Percentiles rank a stretch among this genome's conserved stretches.
These are phyloP conservation scores for Fraxinus angustifolia DNA, from an alignment of 305 asterid genomes.

Conservation along the genomic window DNA sequence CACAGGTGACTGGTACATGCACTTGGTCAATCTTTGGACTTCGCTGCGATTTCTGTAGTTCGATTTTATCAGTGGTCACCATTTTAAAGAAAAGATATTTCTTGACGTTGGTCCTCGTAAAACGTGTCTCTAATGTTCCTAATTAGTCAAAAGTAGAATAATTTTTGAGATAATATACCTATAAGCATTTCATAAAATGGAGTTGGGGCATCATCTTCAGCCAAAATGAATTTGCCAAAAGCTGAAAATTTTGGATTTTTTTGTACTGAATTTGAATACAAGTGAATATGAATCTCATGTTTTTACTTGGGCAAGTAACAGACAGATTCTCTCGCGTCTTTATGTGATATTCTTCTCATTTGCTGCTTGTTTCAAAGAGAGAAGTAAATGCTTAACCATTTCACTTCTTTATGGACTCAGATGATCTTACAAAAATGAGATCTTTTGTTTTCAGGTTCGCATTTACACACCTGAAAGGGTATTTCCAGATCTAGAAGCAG, in stretches of 20 bases:
- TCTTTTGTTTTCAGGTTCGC: slow-evolving; percentile 55
- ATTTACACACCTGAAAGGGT: slow-evolving; percentile 71
- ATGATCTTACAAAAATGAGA: slow-evolving; percentile 9
- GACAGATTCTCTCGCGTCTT: background rate
- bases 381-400: background rate
- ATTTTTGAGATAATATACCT: background rate
- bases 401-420: background rate
- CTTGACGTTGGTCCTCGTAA: background rate
- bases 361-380: background rate
- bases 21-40: background rate
- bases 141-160: background rate
- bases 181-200: background rate
- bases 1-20: background rate
- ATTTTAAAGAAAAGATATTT: background rate
- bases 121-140: background rate
- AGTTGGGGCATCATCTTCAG: background rate
- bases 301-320: background rate
- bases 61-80: background rate
- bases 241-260: background rate
- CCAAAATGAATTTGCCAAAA: background rate
- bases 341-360: background rate
- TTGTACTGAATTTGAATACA: background rate
- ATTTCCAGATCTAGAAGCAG: slow-evolving; percentile 75
- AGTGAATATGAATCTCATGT: background rate
- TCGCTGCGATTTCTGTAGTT: background rate